Evolutionary conservation across 1,284 basidiomycete genomes (phyloP).

Genomic region (Nidula niveotomentosa): DNA sequence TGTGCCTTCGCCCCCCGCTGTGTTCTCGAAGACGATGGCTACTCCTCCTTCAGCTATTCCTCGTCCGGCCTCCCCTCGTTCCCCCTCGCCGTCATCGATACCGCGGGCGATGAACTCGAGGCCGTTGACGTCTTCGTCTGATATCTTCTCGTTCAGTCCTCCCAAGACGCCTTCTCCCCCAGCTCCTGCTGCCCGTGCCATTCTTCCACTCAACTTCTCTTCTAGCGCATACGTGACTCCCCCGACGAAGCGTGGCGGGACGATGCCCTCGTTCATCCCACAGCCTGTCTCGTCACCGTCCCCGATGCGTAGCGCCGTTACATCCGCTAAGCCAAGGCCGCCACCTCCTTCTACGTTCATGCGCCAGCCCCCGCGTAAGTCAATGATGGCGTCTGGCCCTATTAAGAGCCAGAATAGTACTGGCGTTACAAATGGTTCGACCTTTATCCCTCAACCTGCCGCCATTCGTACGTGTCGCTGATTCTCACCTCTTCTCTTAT

Average conservation of each 20-base stretch:
- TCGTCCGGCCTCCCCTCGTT: conserved; percentile 20
- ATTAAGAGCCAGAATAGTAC: conserved; percentile 16
- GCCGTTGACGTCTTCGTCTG: conserved; percentile 15
- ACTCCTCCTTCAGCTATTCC: conserved; percentile 20
- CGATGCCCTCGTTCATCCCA: conserved; percentile 50
- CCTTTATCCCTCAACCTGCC: conserved; percentile 45
- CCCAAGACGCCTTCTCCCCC: conserved; percentile 10
- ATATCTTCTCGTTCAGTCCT: conserved; percentile 20
- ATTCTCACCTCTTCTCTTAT: conserved; percentile 32
- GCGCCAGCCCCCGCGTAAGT: conserved; percentile 46
- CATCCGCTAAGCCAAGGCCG: conserved; percentile 21
- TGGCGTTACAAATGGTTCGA: conserved; percentile 54
- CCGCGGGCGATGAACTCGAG: conserved; percentile 33
- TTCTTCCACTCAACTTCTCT: conserved; percentile 1
- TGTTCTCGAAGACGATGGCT: conserved; percentile 5
- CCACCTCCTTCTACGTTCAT: conserved; percentile 43
- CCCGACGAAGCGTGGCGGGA: conserved; percentile 45
- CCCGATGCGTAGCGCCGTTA: conserved; percentile 23
- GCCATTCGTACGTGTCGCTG: conserved; percentile 55
- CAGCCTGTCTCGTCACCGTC: conserved; percentile 44
- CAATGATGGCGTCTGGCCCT: conserved; percentile 19
- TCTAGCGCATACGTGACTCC: conserved; percentile 25
- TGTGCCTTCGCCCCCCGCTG: conserved; percentile 3
- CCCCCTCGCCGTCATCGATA: conserved; percentile 48
- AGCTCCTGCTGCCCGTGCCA: conserved; percentile 3